These are phyloP conservation scores for Rhododendron vialii DNA, from an alignment of 148 eudicot genomes.

Conservation along the genomic window DNA sequence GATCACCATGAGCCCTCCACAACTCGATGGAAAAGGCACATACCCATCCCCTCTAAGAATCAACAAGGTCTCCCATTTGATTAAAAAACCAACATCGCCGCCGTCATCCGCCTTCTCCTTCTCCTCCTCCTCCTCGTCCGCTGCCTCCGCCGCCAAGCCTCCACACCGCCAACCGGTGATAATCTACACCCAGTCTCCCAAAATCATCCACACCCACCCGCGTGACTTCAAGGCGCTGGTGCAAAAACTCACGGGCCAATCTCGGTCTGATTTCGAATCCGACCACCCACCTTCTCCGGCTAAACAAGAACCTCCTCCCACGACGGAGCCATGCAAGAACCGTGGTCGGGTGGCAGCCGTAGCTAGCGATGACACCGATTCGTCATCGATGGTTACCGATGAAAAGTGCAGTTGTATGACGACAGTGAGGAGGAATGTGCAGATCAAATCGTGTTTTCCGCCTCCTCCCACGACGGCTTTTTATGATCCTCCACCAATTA, in stretches of 20 bases:
- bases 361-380: constrained; percentile 25
- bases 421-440: constrained; percentile 17
- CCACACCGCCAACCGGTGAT: constrained; percentile 27
- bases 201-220: constrained; percentile 47
- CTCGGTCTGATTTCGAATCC: constrained; percentile 27
- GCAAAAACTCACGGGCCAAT: constrained; percentile 49
- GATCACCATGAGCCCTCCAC: constrained; percentile 20
- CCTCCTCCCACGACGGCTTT: constrained; percentile 13
- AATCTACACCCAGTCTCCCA: constrained; percentile 44
- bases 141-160: constrained; percentile 11
- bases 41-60: constrained; percentile 21
- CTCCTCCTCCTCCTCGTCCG: neutral
- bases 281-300: constrained; percentile 26
- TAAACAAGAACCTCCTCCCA: constrained; percentile 1
- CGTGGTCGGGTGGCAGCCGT: neutral
- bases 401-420: constrained; percentile 20
- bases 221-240: constrained; percentile 61
- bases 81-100: constrained; percentile 21
- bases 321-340: neutral
- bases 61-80: constrained; percentile 16
- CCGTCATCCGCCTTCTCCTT: neutral
- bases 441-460: constrained; percentile 22
- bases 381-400: constrained; percentile 30
- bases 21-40: neutral
- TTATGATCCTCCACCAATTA: constrained; percentile 14